Evolutionary conservation across 1,139 yeast genomes (phyloP), one percentile per base, ranked within the genome.

Genomic region (Kodamaea anthophila): DNA sequence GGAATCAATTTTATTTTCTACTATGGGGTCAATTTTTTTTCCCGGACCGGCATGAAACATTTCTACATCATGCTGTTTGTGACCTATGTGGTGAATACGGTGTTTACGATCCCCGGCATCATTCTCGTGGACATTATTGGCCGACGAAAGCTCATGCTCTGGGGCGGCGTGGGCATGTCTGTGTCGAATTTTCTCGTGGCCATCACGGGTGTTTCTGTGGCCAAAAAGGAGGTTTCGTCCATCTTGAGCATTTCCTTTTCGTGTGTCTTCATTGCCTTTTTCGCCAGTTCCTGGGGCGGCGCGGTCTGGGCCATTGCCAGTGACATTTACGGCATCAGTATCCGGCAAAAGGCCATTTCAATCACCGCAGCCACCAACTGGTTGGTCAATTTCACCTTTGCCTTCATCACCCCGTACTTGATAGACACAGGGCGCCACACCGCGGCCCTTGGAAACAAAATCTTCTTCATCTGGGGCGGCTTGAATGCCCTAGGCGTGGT

Each of bases 211-310:
- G 70, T 70, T 9, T 62, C 75, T 7, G 61, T 74, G 2, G 34
- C 60, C 21, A 60, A 77, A 11, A 54, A 58, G 2, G 51, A 54
- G 31, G 46, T 49, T 3, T 46, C 51, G 20, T 57, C 66, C 8
- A 49, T 53, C 11, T 44, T 63, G 8, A 52, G 65, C 36, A 57
- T 51, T 39, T 75, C 81, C 9, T 78, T 81, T 55, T 67, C 78
- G 19, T 81, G 87, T 65, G 53, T 74, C 20, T 81, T 78, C 48
- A 80, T 80, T 46, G 77, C 82, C 15, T 77, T 74, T 51, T 81
- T 79, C 51, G 88, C 88, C 11, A 61, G 83, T 32, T 69, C 87
- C 15, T 82, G 88, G 88, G 93, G 91, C 47, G 88, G 88, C 21
- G 66, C 74, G 29, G 75, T 74, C 15, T 82, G 91, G 91, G 88